Evolutionary conservation across 495 filamentous ascomycete species (phyloP).

Genomic region (Entonaema liquescens): DNA sequence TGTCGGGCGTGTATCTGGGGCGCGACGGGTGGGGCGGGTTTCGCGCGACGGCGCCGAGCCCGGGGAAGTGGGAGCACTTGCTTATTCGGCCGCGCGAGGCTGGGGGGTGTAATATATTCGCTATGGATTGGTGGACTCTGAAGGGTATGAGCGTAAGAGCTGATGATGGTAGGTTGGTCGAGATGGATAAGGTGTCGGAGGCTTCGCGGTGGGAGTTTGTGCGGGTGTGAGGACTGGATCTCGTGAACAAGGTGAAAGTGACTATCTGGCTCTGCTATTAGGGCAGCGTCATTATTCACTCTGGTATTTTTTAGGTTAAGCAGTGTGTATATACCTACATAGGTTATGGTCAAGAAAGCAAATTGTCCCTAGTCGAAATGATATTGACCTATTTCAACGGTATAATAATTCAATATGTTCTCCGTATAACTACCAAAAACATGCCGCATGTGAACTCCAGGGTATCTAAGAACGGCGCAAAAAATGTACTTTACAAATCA

Average conservation of each 20-base stretch:
- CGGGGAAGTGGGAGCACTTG: neutral
- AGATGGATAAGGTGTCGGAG: neutral
- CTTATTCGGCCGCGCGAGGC: neutral
- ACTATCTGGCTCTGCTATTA: neutral
- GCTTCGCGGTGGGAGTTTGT: conserved; percentile 7
- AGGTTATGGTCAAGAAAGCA: too few species aligned
- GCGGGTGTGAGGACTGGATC: neutral
- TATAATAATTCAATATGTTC: neutral
- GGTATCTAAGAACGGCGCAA: conserved; percentile 47
- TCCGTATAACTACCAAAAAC: conserved; percentile 9
- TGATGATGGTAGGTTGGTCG: neutral
- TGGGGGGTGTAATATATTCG: neutral
- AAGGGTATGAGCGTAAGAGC: neutral
- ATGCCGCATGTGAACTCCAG: conserved; percentile 34
- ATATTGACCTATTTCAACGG: neutral
- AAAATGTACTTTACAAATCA: conserved; percentile 34
- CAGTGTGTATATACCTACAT: too few species aligned
- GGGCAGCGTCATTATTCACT: neutral
- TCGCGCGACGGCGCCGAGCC: neutral
- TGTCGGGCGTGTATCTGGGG: conserved; percentile 3
- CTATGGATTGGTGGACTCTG: neutral
- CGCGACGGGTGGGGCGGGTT: conserved; percentile 1
- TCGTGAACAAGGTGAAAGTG: neutral
- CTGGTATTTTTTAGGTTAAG: neutral
- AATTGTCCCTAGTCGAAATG: neutral